phyloP scores from a whole-genome alignment of 2,329 filamentous ascomycete species.

The Conoideocrella luteorostrata region DNA sequence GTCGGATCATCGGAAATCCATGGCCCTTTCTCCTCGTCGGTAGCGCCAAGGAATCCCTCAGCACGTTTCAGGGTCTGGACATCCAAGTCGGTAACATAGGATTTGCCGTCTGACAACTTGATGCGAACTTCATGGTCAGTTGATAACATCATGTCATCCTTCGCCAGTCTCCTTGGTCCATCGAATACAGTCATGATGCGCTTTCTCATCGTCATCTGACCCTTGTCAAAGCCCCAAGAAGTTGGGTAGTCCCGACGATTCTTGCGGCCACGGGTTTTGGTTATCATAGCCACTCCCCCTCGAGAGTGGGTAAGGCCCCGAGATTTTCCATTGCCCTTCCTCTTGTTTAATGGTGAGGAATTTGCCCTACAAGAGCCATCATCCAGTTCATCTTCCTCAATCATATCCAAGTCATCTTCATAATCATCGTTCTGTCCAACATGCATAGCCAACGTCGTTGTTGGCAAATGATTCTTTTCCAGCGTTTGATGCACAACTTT shows the following conservation, averaged over 20 bases:
- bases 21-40: conserved; percentile 78
- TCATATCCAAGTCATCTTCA: conserved; percentile 44
- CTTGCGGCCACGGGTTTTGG: conserved; percentile 66
- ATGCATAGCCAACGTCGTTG: conserved; percentile 37
- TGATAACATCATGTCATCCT: conserved; percentile 98
- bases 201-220: conserved; percentile 98
- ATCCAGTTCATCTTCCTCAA: conserved; percentile 47
- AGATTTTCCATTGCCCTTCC: conserved; percentile 56
- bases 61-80: conserved; percentile 83
- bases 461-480: conserved; percentile 55
- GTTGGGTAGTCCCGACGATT: conserved; percentile 89
- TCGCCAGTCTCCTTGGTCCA: conserved; percentile 79
- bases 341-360: conserved; percentile 39
- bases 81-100: conserved; percentile 89
- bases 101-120: conserved; percentile 65
- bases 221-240: conserved; percentile 86
- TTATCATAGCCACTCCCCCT: conserved; percentile 57
- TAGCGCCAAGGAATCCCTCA: conserved; percentile 74
- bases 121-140: conserved; percentile 91
- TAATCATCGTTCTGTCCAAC: conserved; percentile 39
- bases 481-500: conserved; percentile 55
- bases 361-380: conserved; percentile 38
- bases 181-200: conserved; percentile 91
- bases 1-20: conserved; percentile 72
- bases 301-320: conserved; percentile 73